Evolutionary conservation across 2,329 filamentous ascomycete genomes (phyloP), one percentile per base, ranked within the genome.

Genomic region (Alternaria dauci): DNA sequence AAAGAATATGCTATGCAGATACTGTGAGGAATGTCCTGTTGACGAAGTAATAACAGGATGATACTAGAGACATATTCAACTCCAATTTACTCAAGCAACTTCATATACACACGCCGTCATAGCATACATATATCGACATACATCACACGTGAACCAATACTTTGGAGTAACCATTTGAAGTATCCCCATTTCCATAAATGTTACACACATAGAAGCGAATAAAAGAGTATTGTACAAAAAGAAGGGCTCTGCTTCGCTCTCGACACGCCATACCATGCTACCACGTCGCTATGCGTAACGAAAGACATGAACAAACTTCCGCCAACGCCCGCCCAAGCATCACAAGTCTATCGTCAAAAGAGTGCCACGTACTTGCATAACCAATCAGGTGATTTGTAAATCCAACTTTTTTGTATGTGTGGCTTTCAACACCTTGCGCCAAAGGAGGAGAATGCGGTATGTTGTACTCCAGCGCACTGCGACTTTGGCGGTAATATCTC

Each of bases 301-400:
- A 41, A 28, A 30, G 36, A 28, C n/a, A 52, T 20, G 12, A 52
- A n/a, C 16, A 25, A 52, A 52, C 50, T 36, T 14, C 16, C 20
- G 2, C 25, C 14, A 38, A 50, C 46, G 46, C 32, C 46, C n/a
- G 46, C 30, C 30, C 32, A 36, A 50, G 20, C 46, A 14, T 32
- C 46, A 26, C 25, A 50, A 38, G 25, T 20, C 36, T 26, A 41
- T n/a, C 1, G 16, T 4, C 28, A 55, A 34, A 36, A 25, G 28
- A 53, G 28, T 39, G 44, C 44, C 47, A 30, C 23, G 32, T 41
- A 51, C 47, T 39, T 38, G 60, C 46, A 64, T 23, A 68, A 23
- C 59, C 63, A 69, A 28, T 61, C 50, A 58, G 65, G 48, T 46
- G 65, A 63, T 46, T 38, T 60, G 26, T 53, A 28, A 16, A 66